Evolutionary conservation across 2,329 filamentous ascomycete species (phyloP), one percentile per base, ranked within the genome.

Genomic region (Cercospora sp.): DNA sequence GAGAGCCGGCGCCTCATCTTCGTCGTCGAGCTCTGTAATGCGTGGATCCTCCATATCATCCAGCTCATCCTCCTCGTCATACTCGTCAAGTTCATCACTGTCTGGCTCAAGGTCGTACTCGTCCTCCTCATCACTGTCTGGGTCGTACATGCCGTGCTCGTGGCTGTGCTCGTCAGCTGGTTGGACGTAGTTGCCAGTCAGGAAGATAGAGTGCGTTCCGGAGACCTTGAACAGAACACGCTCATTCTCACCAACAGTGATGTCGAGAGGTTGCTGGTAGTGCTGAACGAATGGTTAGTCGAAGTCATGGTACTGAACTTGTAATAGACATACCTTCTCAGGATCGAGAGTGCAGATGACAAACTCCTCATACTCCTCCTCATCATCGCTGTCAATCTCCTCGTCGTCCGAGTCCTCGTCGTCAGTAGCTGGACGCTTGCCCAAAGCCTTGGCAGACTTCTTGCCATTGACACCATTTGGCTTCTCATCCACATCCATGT

Each of bases 291-390:
- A 45, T 9, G 68, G 77, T 81, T 77, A 82, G 73, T 59, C 70
- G 51, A 66, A 40, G 69, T 66, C 65, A 24, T 26, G 66, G 45
- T 49, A 61, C 21, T 43, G 59, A 18, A 10, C 59, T 24, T 55
- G 32, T 66, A 78, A 10, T 0, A 34, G 6, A 37, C 87, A 80
- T 89, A 97, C 95, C 85, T 90, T 92, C 81, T 93, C 89, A 34
- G 94, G 92, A 83, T 98, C 94, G 65, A 99, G 88, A 70, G 95
- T 99, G 88, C 95, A 99, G 76, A 99, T 84, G 74, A 98, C 93
- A 76, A 92, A 92, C 84, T 97, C 92, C 81, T 97, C 93, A 63
- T 94, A 84, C 77, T 93, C 88, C 63, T 87, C 81, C 51, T 88
- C 87, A 68, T 87, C 86, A 64, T 90, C 87, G 34, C 88, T 87